Base-by-base conservation (phyloP, 306 rosid species). In the Amphicarpaea edgeworthii region DNA sequence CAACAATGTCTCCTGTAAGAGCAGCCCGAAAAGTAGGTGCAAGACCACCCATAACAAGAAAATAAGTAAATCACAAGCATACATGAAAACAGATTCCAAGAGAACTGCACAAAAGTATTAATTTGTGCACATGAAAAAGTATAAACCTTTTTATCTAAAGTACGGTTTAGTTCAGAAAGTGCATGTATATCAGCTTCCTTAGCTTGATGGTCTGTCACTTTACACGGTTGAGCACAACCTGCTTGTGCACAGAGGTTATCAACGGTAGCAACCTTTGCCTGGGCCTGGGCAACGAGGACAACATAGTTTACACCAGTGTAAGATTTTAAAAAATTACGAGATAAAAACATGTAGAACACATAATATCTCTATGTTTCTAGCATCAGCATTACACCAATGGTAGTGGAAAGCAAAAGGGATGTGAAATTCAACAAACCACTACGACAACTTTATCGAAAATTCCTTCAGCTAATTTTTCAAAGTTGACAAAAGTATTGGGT, bases 131-230 rank as follows among this genome's bases (percentile, higher is more conserved):
- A 50, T 58, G 40, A 23, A 69, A 49, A 77, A 77, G 7, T 28
- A 45, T n/a, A 51, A 58, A 91, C 97, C 95, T 91, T 91, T 77
- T 85, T 86, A 84, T 89, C 95, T 38, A 91, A 87, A 72, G 89
- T 85, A 55, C 78, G 77, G 49, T 82, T 86, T 70, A 91, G 76
- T 72, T 87, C 89, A 79, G 89, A 77, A 63, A 89, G 87, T 76
- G 91, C 91, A 57, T 49, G 83, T 65, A 89, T 73, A 72, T 87
- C 95, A 81, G 92, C 93, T 85, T 89, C 95, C 88, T 82, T 87
- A 68, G 87, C 85, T 85, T 87, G 93, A 84, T 86, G 84, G 49
- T 85, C 84, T 68, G 68, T 69, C 77, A 75, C 69, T 12, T 75
- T 53, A 67, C 79, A 79, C 43, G 83, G 79, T 62, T 85, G 92